Conservation (phyloP, 129 eudicot genomes). For the Kitagawia praeruptora region DNA sequence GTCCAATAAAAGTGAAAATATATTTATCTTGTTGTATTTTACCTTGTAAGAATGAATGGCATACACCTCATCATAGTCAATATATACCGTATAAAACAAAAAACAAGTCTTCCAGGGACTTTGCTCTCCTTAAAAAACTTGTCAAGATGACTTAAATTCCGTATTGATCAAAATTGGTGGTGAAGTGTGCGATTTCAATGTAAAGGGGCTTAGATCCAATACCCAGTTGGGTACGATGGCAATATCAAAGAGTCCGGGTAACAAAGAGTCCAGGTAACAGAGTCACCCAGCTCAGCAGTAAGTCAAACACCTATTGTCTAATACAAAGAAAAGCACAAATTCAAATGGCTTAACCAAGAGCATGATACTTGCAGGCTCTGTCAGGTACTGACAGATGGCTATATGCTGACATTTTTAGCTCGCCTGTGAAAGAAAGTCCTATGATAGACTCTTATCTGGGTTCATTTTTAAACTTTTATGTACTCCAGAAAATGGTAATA, state of each 20-base stretch:
- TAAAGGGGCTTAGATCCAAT: background rate
- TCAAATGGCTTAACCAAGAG: background rate
- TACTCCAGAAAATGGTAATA: background rate
- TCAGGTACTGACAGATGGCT: background rate
- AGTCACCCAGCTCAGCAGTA: no score
- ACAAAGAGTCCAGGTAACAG: no score
- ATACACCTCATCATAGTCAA: background rate
- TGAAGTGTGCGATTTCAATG: background rate
- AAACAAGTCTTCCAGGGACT: background rate
- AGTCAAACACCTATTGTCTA: background rate
- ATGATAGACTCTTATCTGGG: background rate
- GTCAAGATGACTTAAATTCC: background rate
- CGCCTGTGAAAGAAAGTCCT: background rate
- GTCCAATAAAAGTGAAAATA: background rate
- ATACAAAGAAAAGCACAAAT: background rate
- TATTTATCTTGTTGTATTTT: background rate
- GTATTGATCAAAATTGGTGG: background rate
- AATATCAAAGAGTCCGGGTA: no score
- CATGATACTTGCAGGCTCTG: background rate
- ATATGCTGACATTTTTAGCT: background rate
- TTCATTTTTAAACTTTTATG: background rate
- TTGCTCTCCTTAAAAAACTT: background rate
- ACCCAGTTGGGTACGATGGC: no score
- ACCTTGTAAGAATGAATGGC: background rate
- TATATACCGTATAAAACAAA: background rate